Conservation (phyloP, 805 yeast species). For the Millerozyma acaciae region DNA sequence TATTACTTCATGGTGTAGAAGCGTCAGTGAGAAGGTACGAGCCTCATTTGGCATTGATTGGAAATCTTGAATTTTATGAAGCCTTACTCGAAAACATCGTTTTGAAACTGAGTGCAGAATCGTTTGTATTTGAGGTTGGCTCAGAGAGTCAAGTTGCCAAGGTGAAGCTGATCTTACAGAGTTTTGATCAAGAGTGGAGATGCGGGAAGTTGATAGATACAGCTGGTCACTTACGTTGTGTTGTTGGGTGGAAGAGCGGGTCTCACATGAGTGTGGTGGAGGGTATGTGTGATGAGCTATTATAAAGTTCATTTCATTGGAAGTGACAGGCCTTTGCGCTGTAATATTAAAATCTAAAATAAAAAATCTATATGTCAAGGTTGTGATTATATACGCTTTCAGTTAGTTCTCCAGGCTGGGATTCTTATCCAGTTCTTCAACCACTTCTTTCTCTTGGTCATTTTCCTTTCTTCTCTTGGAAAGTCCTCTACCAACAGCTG, state of each 20-base stretch:
- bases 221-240: constrained; percentile 52
- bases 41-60: constrained; percentile 76
- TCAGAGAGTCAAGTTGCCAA: constrained; percentile 49
- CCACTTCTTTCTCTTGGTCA: constrained; percentile 6
- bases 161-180: constrained; percentile 26
- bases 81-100: constrained; percentile 49
- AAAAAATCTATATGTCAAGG: no score
- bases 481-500: constrained; percentile 66
- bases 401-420: background rate
- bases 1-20: constrained; percentile 42
- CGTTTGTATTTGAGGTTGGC: constrained; percentile 79
- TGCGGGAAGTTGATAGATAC: constrained; percentile 49
- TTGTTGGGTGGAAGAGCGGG: constrained; percentile 52
- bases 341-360: no score
- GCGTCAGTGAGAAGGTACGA: constrained; percentile 68
- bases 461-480: constrained; percentile 36
- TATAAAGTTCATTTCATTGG: no score
- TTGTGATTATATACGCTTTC: background rate
- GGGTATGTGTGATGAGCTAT: constrained; percentile 7
- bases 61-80: constrained; percentile 66
- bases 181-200: no score
- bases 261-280: constrained; percentile 9
- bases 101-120: constrained; percentile 39
- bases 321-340: no score
- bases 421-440: background rate